phyloP scores from a whole-genome alignment of 192 early-diverging fungal genomes.

The Coemansia brasiliensis region DNA sequence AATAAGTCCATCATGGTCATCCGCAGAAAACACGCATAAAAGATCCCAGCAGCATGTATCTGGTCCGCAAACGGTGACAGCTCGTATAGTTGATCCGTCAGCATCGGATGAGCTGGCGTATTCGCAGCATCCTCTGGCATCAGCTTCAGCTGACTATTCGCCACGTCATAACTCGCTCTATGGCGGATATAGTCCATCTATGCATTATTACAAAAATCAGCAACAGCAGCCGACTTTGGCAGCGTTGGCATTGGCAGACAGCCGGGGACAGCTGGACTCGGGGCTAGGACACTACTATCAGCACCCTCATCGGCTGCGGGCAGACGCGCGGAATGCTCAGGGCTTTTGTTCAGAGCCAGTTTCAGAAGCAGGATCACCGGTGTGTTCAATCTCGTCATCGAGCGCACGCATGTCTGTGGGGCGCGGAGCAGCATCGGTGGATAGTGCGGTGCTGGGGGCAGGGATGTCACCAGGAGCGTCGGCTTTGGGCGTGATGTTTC shows the following conservation, averaged over 20 bases:
- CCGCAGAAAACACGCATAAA: neutral
- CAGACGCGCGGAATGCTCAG: constrained; percentile 16
- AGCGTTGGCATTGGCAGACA: constrained; percentile 43
- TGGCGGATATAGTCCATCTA: constrained; percentile 6
- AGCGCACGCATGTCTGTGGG: constrained; percentile 9
- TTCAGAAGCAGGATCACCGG: constrained; percentile 39
- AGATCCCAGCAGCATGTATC: constrained; percentile 5
- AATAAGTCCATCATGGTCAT: neutral
- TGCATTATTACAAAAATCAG: constrained; percentile 12
- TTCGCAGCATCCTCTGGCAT: constrained; percentile 4
- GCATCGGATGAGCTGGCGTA: neutral
- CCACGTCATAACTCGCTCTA: constrained; percentile 4
- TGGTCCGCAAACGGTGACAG: constrained; percentile 31
- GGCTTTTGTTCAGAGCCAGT: constrained; percentile 45
- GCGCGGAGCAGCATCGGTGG: constrained; percentile 17
- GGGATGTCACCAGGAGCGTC: constrained; percentile 20
- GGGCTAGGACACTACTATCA: constrained; percentile 34
- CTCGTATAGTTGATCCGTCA: constrained; percentile 42
- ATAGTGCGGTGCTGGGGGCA: constrained; percentile 12
- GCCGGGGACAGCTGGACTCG: constrained; percentile 39
- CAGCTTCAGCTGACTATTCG: constrained; percentile 12
- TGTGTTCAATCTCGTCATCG: constrained; percentile 9
- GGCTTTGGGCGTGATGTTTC: constrained; percentile 43
- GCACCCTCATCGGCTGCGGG: constrained; percentile 24
- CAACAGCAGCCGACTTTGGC: constrained; percentile 44